Evolutionary conservation across 208 protist species (phyloP).

Genomic region (Histomonas meleagridis): DNA sequence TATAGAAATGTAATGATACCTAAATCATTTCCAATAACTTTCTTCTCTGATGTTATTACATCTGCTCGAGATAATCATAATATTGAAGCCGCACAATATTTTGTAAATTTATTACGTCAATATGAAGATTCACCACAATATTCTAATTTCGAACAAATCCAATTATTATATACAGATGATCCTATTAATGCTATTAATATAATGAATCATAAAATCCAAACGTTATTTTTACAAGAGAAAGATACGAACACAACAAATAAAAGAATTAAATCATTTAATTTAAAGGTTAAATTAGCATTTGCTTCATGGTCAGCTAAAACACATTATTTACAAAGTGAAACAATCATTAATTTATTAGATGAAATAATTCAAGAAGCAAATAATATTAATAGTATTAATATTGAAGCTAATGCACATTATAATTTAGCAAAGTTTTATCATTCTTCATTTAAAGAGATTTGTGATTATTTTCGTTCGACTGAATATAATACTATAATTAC

Average conservation of each 20-base stretch:
- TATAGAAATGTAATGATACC: background rate
- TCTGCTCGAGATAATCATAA: background rate
- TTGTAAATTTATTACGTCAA: background rate
- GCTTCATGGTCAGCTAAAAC: background rate
- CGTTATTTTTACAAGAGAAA: background rate
- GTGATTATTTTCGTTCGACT: background rate
- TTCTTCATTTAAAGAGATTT: background rate
- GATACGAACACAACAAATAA: no score
- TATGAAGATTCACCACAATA: background rate
- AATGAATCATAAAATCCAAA: background rate
- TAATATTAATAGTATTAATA: background rate
- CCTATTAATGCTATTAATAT: background rate
- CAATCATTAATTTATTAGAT: background rate
- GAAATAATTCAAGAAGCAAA: background rate
- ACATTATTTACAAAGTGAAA: background rate
- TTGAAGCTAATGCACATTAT: background rate
- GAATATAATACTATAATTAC: background rate
- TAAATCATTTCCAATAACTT: background rate
- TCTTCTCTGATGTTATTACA: background rate
- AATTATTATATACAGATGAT: background rate
- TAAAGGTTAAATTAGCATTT: background rate
- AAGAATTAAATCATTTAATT: background rate
- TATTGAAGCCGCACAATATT: conserved; percentile 6
- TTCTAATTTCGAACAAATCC: background rate
- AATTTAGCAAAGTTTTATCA: background rate